Evolutionary conservation across 345 rosid genomes (phyloP), one percentile per base, ranked within the genome.

Genomic region (Corchorus olitorius): DNA sequence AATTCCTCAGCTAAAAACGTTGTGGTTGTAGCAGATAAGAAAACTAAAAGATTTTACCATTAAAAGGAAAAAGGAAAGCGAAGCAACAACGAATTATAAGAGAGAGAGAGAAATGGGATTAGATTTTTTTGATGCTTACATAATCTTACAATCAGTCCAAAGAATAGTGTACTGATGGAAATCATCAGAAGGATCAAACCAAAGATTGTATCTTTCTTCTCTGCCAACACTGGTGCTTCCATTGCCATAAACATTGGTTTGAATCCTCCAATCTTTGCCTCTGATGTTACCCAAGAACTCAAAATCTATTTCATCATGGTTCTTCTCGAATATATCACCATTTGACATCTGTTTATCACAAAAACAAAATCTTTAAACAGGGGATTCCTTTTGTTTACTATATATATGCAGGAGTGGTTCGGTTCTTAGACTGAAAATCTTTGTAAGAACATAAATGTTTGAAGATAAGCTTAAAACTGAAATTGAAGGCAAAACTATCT

Each of bases 221-320:
- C 99, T 89, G 75, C 99, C 99, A 8, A 85, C 46, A 71, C 81
- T 70, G 35, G 97, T 93, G 88, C 99, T 96, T 70, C 99, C 98
- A 84, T 96, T 92, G 65, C 98, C 99, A 59, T 96, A 96, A 70
- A 93, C 70, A 58, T 96, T 96, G 55, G 99, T 96, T 86, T 96
- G 99, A 84, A 96, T 88, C 89, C 99, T 96, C 99, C 99, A 96
- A 62, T 96, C 90, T 82, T 89, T 93, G 73, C 98, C 99, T 88
- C 98, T 92, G 27, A 96, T 93, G 82, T 96, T 96, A 4, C 99
- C 99, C 84, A 96, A 80, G 86, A 96, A 96, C 88, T 96, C 98
- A 73, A 96, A 96, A 86, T 96, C 99, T 41, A 96, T 96, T 79
- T 96, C 99, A 76, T 96, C 99, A 50, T 96, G 99, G 79, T 92